These are phyloP conservation scores for Pythium insidiosum DNA, from an alignment of 352 stramenopile species.

Conservation along the genomic window DNA sequence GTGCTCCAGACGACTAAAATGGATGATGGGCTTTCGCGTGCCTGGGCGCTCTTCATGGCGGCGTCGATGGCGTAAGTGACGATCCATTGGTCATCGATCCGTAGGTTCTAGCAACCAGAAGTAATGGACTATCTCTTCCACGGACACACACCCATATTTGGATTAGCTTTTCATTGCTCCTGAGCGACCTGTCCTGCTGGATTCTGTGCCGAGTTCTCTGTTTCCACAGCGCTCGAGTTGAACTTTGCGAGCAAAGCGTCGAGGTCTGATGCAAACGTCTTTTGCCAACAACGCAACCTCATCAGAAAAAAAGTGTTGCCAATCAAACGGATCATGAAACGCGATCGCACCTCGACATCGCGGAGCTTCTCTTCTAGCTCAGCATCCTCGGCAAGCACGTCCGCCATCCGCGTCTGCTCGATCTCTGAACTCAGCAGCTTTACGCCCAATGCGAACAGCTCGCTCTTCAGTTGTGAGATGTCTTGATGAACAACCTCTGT, in stretches of 20 bases:
- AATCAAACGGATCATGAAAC: no score
- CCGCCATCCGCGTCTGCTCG: constrained; percentile 19
- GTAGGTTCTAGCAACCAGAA: no score
- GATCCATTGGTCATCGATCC: no score
- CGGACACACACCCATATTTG: no score
- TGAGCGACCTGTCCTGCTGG: constrained; percentile 1
- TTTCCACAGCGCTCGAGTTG: constrained; percentile 1
- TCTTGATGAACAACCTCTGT: no score
- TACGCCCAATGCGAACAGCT: constrained; percentile 49
- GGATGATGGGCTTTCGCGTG: constrained; percentile 71
- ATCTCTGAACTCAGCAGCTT: constrained; percentile 29
- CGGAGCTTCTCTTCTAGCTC: constrained; percentile 39
- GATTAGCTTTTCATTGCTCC: constrained; percentile 4
- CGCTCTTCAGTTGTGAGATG: constrained; percentile 23
- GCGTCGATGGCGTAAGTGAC: constrained; percentile 14
- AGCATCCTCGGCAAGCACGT: constrained; percentile 23
- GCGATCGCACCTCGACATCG: constrained; percentile 27
- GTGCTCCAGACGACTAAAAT: constrained; percentile 52
- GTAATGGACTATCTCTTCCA: no score
- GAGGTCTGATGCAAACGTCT: constrained; percentile 35
- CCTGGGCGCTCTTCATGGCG: constrained; percentile 74
- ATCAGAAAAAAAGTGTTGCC: no score
- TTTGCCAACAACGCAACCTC: no score
- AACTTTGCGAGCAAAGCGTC: constrained; percentile 49
- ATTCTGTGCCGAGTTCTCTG: not conserved